Conservation (phyloP, 1,139 yeast genomes). For the Magnusiomyces fungicola region DNA sequence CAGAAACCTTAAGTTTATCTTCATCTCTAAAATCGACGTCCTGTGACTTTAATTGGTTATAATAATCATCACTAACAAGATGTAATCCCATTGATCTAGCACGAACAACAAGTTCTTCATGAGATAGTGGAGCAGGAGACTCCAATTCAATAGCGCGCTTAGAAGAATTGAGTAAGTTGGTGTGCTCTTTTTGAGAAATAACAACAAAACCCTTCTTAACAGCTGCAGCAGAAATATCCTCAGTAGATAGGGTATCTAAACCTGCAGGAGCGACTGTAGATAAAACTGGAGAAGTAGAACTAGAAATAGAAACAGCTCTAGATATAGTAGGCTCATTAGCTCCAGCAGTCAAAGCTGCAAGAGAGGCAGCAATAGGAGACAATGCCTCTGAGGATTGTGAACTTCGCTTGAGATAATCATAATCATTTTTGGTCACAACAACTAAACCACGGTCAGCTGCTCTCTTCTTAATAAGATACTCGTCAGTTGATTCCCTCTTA, state of each 20-base stretch:
- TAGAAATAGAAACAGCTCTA: neutral
- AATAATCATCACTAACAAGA: constrained; percentile 18
- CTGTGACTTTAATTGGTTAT: constrained; percentile 9
- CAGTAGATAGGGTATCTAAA: constrained; percentile 6
- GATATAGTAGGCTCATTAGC: neutral
- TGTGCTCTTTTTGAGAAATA: constrained; percentile 15
- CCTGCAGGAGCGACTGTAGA: constrained; percentile 2
- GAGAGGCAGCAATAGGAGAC: constrained; percentile 15
- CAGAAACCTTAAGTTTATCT: constrained; percentile 8
- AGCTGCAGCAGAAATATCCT: constrained; percentile 12
- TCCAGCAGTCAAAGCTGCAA: constrained; percentile 5
- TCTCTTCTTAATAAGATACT: constrained; percentile 5
- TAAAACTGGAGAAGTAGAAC: constrained; percentile 7
- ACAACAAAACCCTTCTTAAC: constrained; percentile 14
- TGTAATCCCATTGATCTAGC: constrained; percentile 18
- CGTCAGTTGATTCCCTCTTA: neutral
- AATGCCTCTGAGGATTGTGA: neutral
- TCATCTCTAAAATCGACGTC: neutral
- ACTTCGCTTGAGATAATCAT: constrained; percentile 10
- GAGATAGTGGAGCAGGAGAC: constrained; percentile 16
- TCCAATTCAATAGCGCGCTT: neutral
- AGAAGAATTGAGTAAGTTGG: neutral
- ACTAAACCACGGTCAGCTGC: constrained; percentile 13
- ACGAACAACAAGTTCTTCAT: constrained; percentile 21
- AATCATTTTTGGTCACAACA: constrained; percentile 14